Conservation (phyloP, 441 rosid genomes). For the Adansonia gregorii region DNA sequence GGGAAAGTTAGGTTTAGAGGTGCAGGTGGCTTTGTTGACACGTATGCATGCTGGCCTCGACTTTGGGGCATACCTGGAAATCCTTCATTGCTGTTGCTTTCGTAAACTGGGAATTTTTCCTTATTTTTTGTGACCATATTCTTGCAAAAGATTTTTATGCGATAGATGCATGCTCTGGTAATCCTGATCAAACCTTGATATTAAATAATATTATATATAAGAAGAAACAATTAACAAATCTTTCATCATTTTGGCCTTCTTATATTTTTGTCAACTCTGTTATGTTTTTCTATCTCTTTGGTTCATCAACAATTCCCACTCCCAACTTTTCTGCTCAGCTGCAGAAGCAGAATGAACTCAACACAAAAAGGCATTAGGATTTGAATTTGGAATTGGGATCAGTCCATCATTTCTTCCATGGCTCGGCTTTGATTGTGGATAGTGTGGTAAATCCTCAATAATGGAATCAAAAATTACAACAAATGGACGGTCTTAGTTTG, state of each 20-base stretch:
- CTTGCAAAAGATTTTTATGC: not conserved
- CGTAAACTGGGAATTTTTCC: slow-evolving; percentile 26
- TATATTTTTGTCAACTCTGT: too few relatives aligned
- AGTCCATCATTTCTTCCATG: not conserved
- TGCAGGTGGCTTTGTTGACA: slow-evolving; percentile 21
- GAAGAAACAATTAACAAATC: not conserved
- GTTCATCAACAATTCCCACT: not conserved
- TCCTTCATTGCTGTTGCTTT: slow-evolving; percentile 30
- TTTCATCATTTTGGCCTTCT: not conserved
- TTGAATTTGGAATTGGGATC: not conserved
- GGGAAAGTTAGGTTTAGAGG: slow-evolving; percentile 13
- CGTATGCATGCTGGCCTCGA: slow-evolving; percentile 26
- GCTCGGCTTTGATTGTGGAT: not conserved
- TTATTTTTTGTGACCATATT: slow-evolving; percentile 17
- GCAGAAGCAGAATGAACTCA: not conserved
- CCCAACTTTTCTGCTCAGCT: not conserved
- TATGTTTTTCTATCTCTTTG: not conserved
- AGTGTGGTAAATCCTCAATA: too few relatives aligned
- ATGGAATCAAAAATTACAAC: too few relatives aligned
- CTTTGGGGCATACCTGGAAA: slow-evolving; percentile 31
- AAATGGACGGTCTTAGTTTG: not conserved
- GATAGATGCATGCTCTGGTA: not conserved
- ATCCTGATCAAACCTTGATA: not conserved
- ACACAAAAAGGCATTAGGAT: not conserved
- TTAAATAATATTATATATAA: not conserved